A percentile compares a stretch with the other conserved stretches of the same genome.
phyloP scores from a whole-genome alignment of 108 stramenopile genomes.

The Cyclotella kingstonii region DNA sequence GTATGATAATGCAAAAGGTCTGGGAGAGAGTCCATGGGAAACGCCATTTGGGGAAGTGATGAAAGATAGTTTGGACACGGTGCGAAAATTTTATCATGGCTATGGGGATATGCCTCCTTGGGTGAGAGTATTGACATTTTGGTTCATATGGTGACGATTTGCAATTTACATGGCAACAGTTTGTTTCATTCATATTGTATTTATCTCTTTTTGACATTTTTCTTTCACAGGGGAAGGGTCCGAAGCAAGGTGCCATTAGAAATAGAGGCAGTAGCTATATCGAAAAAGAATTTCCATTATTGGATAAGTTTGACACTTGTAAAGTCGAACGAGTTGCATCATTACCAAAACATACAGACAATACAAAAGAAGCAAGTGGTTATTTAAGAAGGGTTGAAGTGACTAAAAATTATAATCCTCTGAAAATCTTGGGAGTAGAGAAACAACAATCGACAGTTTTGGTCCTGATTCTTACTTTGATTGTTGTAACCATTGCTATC shows the following conservation, averaged over 20 bases:
- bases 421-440: background rate
- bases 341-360: background rate
- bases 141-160: no score
- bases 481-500: background rate
- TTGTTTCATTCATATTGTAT: background rate
- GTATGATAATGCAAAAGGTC: conserved; percentile 46
- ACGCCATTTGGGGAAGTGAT: conserved; percentile 80
- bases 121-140: conserved; percentile 15
- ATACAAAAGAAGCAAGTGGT: background rate
- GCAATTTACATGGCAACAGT: no score
- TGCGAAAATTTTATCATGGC: conserved; percentile 55
- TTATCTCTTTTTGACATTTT: background rate
- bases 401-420: background rate
- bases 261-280: conserved; percentile 41
- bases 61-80: conserved; percentile 57
- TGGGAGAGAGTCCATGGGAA: conserved; percentile 73
- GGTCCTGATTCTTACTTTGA: background rate
- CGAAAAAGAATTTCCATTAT: conserved; percentile 32
- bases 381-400: background rate
- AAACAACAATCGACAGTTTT: background rate
- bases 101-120: conserved; percentile 87
- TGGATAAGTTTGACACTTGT: conserved; percentile 47
- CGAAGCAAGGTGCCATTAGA: conserved; percentile 39
- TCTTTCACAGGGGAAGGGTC: conserved; percentile 39
- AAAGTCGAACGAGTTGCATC: conserved; percentile 11